Base-by-base conservation (phyloP, 768 basidiomycete genomes). In the Crucibulum laeve region DNA sequence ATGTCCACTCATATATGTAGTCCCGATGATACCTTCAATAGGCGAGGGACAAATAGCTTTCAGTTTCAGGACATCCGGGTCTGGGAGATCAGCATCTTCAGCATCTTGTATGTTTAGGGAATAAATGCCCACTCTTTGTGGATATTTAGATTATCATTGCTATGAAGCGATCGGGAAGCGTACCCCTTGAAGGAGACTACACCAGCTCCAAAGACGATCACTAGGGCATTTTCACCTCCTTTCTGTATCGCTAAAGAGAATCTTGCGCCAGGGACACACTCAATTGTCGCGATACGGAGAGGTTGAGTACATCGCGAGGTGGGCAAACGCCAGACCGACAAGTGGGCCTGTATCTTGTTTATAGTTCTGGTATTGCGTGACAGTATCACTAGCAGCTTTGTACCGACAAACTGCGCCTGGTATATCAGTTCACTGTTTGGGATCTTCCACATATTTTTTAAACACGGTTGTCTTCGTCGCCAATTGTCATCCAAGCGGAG, bases 401-500 rank as follows among this genome's bases (percentile, higher is more conserved):
- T 64, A n/a, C 73, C 74, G 15, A 79, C 62, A 38, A 75, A 61
- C 44, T 70, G 69, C 60, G 79, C 70, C 37, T 69, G 64, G 22
- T 66, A 62, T 33, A 75, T 67, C 15, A 71, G 64, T 24, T 62
- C 66, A 14, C 62, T 60, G 35, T 64, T 55, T 5, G 58, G 55
- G 40, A 80, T 63, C 28, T 64, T 61, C 24, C 55, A 63, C 22
- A 70, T 55, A 42, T 60, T 51, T 34, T 59, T 62, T 40, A 77
- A 62, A 19, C 50, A 55, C 3, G 71, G 58, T 23, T 50, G 55
- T 13, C 60, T 55, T 30, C 62, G 57, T 32, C 60, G 56, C 80
- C 80, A 82, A 45, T 74, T 78, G 35, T 53, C 60, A 36, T 81
- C 74, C 15, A 82, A 60, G 24, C 63, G 70, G 44, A 80, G 55